Conservation (phyloP, 306 rosid species). For the Fragaria vesca region DNA sequence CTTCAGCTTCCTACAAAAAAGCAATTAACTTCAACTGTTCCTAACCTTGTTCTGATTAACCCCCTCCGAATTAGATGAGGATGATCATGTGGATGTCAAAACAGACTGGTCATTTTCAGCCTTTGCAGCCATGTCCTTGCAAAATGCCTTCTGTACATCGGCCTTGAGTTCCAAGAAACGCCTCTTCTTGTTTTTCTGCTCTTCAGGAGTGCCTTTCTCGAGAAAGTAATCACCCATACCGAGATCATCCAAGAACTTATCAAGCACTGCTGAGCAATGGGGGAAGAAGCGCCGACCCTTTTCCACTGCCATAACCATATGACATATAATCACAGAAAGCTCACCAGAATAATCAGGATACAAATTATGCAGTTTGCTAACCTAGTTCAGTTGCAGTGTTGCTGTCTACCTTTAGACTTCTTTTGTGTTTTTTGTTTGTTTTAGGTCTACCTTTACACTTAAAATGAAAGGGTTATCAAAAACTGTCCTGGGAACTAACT, state of each 20-base stretch:
- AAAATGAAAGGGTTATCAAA: not conserved
- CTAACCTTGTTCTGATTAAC: conserved; percentile 39
- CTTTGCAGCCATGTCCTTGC: conserved; percentile 69
- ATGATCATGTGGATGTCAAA: conserved; percentile 45
- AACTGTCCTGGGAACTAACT: not conserved
- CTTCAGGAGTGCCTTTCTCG: conserved; percentile 66
- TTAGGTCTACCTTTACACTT: not conserved
- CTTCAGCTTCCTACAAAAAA: conserved; percentile 13
- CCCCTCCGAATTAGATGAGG: conserved; percentile 46
- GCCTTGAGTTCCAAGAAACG: conserved; percentile 89
- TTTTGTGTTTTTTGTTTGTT: too few species aligned
- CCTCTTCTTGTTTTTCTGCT: conserved; percentile 59
- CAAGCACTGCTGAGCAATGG: conserved; percentile 88
- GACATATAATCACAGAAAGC: conserved; percentile 8
- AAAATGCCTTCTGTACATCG: conserved; percentile 83
- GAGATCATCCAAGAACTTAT: conserved; percentile 66
- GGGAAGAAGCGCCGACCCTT: conserved; percentile 87
- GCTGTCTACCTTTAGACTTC: not conserved
- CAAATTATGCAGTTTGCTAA: not conserved
- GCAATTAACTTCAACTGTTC: conserved; percentile 34
- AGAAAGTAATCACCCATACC: conserved; percentile 74
- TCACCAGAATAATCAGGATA: conserved; percentile 7
- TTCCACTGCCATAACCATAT: conserved; percentile 50
- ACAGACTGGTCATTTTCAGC: conserved; percentile 52
- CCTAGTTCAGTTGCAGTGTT: conserved; percentile 6